Base-by-base conservation (phyloP, 2,329 filamentous ascomycete species). In the Colletotrichum tropicicola region DNA sequence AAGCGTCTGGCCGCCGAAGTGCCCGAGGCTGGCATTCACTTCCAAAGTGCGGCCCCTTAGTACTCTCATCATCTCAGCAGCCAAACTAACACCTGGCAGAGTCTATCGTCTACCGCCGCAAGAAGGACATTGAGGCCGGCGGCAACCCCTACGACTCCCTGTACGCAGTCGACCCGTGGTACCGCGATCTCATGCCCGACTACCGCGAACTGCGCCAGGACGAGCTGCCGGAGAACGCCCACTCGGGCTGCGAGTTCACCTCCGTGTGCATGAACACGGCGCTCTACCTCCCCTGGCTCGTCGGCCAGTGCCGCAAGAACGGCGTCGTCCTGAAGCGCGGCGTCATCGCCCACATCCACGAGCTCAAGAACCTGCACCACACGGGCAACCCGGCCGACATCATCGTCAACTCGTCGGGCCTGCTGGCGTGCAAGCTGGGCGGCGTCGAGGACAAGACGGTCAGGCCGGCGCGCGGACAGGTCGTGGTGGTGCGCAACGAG, bases 401-500 rank as follows among this genome's bases (percentile, higher is more conserved):
- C 3, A 80, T 92, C 2, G 80, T 93, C 55, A 93, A 93, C 73
- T 92, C 89, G 73, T 91, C 91, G 0, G 91, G 91, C 0, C 80
- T 93, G 3, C 81, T 85, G 1, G 87, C 91, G 1, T 82, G 80
- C n/a, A 88, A 83, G 48, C 82, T 93, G 0, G 89, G 89, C 5
- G 91, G 91, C 19, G 90, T 93, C 0, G 81, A 84, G 73, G 91
- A 93, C 70, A 79, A 79, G 61, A 85, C 80, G 17, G 81, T 93
- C 27, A 84, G 86, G 62, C 91, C 91, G 3, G 89, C 83, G 0
- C 84, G 91, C 15, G 91, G 91, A 13, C 91, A 93, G 73, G 88
- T 92, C 15, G 92, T 97, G 0, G 76, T 97, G 0, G 93, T 97
- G 21, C 84, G 93, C 62, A 97, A 97, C 78, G 89, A 92, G 73